Evolutionary conservation across 2,329 filamentous ascomycete species (phyloP).

Genomic region (Sphaceloma murrayae): DNA sequence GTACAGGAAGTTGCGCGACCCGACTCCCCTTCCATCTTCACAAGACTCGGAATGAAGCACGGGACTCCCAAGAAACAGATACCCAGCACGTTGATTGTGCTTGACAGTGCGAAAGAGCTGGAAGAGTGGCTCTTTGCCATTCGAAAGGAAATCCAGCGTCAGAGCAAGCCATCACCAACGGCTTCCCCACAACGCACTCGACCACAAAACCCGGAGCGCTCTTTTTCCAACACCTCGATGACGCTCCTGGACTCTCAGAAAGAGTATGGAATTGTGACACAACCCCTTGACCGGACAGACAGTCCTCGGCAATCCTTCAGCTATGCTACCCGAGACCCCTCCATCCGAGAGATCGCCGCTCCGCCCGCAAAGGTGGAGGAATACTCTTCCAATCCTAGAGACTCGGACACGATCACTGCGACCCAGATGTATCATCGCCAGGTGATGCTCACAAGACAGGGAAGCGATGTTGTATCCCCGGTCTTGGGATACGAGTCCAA

Average conservation of each 20-base stretch:
- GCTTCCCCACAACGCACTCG: constrained; percentile 1
- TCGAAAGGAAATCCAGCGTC: constrained; percentile 56
- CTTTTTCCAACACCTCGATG: neutral
- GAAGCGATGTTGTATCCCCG: neutral
- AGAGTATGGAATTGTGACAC: constrained; percentile 1
- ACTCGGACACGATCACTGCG: neutral
- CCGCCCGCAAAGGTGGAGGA: neutral
- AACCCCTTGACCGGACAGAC: neutral
- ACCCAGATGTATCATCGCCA: constrained; percentile 13
- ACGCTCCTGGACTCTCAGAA: neutral
- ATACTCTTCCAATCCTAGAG: neutral
- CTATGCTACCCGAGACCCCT: neutral
- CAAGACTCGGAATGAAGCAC: constrained; percentile 53
- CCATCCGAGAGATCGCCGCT: neutral
- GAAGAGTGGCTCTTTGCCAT: constrained; percentile 62
- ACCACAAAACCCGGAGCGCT: neutral
- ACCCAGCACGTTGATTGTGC: constrained; percentile 60
- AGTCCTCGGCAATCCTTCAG: constrained; percentile 4
- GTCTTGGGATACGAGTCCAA: neutral
- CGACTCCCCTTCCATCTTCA: constrained; percentile 51
- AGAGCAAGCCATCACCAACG: constrained; percentile 3
- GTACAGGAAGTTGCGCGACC: constrained; percentile 47
- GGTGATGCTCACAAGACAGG: constrained; percentile 8
- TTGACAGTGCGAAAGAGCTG: constrained; percentile 65
- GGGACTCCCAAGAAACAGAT: constrained; percentile 46